These are phyloP conservation scores for Neofusicoccum sp. DNA, from an alignment of 2,329 filamentous ascomycete species.

Conservation along the genomic window DNA sequence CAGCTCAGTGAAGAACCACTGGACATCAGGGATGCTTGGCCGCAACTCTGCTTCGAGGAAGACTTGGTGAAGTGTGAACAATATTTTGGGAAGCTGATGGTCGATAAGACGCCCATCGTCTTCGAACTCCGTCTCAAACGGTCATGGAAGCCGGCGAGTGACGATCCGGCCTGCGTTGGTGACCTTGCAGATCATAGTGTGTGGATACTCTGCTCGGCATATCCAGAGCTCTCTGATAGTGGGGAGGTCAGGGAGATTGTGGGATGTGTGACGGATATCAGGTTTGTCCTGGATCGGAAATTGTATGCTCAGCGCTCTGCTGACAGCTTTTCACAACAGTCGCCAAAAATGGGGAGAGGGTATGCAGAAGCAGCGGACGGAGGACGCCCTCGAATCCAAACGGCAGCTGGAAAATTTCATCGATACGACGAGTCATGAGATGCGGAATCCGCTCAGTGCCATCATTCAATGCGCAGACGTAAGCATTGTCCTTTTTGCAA, in stretches of 20 bases:
- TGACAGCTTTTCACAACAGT: slow-evolving; percentile 18
- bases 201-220: slow-evolving; percentile 34
- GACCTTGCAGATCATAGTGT: slow-evolving; percentile 22
- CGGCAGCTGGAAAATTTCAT: slow-evolving; percentile 41
- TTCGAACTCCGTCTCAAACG: slow-evolving; percentile 40
- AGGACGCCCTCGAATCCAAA: slow-evolving; percentile 40
- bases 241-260: slow-evolving; percentile 34
- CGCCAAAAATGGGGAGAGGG: slow-evolving; percentile 39
- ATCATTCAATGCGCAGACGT: slow-evolving; percentile 47
- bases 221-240: slow-evolving; percentile 26
- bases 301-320: no score
- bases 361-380: slow-evolving; percentile 37
- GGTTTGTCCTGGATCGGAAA: not conserved
- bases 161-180: slow-evolving; percentile 17
- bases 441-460: slow-evolving; percentile 38
- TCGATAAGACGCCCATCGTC: slow-evolving; percentile 33
- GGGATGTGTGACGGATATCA: slow-evolving; percentile 40
- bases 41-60: slow-evolving; percentile 31
- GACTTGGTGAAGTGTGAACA: slow-evolving; percentile 33
- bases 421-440: slow-evolving; percentile 29
- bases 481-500: no score
- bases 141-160: slow-evolving; percentile 29
- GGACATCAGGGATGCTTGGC: slow-evolving; percentile 27
- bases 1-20: slow-evolving; percentile 22
- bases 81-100: slow-evolving; percentile 31